These are phyloP conservation scores for Blepharisma undulans DNA, from an alignment of 169 alveolate genomes.

Conservation along the genomic window DNA sequence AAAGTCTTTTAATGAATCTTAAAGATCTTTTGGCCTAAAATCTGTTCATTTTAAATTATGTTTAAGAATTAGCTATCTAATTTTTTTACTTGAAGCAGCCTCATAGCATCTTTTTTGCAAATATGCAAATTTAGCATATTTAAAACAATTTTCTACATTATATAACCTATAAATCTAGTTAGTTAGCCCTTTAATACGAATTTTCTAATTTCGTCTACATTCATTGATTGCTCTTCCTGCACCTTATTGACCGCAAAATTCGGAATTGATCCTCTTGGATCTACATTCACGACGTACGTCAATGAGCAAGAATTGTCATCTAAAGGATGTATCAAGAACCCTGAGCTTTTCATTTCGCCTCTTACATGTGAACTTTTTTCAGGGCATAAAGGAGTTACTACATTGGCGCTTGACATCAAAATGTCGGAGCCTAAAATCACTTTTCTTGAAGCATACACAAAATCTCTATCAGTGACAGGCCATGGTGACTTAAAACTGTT, in stretches of 20 bases:
- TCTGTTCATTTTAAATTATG: no score
- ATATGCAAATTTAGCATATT: no score
- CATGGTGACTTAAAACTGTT: slow-evolving; percentile 2
- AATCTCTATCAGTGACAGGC: slow-evolving; percentile 24
- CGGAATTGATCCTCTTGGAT: slow-evolving; percentile 27
- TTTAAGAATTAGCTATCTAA: no score
- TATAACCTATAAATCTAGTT: not conserved
- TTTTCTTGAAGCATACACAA: not conserved
- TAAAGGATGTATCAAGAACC: slow-evolving; percentile 1
- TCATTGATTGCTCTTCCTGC: not conserved
- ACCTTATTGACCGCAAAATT: not conserved
- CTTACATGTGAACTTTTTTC: not conserved
- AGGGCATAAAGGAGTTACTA: not conserved
- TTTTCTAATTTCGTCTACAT: not conserved
- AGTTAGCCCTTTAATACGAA: not conserved
- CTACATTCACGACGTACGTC: not conserved
- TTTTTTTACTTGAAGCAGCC: no score
- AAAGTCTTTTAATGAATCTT: slow-evolving; percentile 48
- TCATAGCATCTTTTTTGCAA: no score
- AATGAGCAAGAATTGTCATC: not conserved
- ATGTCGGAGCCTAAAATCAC: not conserved
- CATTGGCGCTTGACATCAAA: not conserved
- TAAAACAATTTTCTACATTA: no score
- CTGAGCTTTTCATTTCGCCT: slow-evolving; percentile 5
- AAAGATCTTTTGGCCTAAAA: not conserved